Conservation (phyloP, 129 eudicot genomes). For the Saposhnikovia divaricata region DNA sequence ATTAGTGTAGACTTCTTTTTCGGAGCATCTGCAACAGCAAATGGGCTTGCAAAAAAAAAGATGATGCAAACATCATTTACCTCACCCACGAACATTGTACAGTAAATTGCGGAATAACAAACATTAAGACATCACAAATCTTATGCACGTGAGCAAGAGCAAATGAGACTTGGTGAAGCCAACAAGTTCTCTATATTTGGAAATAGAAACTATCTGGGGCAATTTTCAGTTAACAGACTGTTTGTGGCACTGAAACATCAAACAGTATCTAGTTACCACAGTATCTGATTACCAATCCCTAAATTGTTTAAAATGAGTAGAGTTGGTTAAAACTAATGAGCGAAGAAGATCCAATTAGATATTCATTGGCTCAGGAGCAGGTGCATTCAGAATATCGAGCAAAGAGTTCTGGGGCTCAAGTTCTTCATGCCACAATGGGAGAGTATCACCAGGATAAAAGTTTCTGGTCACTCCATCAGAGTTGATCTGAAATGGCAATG, state of each 20-base stretch:
- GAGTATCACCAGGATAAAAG: conserved; percentile 78
- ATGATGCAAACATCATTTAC: background rate
- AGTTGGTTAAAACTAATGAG: background rate
- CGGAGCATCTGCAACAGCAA: too few relatives aligned
- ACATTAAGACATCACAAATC: background rate
- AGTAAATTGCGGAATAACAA: background rate
- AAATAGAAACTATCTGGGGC: too few relatives aligned
- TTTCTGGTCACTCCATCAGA: conserved; percentile 65
- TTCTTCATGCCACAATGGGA: conserved; percentile 88
- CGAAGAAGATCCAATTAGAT: background rate
- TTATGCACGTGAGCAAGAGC: too few relatives aligned
- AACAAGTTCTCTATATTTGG: too few relatives aligned
- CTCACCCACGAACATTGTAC: background rate
- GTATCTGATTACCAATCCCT: too few relatives aligned
- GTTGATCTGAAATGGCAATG: conserved; percentile 40
- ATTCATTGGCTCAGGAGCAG: conserved; percentile 59
- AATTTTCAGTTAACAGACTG: too few relatives aligned
- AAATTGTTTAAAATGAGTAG: too few relatives aligned
- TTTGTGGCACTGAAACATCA: too few relatives aligned
- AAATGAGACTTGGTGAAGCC: too few relatives aligned
- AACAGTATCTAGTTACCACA: too few relatives aligned
- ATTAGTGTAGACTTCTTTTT: too few relatives aligned
- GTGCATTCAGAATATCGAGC: conserved; percentile 44
- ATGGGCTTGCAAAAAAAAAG: too few relatives aligned
- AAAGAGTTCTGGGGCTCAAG: conserved; percentile 70